Evolutionary conservation across 495 filamentous ascomycete genomes (phyloP).

Genomic region (Penicillium verhagenii): DNA sequence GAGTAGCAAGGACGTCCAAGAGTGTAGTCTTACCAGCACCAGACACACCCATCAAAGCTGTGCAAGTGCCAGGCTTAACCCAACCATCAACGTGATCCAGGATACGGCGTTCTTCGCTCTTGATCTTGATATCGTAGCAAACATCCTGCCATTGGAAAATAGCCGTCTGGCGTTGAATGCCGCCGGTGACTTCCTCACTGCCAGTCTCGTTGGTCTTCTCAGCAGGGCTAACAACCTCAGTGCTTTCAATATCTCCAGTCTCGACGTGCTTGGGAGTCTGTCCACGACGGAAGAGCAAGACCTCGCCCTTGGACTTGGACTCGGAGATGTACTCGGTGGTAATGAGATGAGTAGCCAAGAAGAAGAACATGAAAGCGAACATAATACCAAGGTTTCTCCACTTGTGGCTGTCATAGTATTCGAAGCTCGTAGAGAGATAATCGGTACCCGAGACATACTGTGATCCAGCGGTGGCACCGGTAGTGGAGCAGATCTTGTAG

Average conservation of each 20-base stretch:
- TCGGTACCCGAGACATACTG: slow-evolving; percentile 46
- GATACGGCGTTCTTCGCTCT: slow-evolving; percentile 55
- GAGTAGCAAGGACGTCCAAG: slow-evolving; percentile 43
- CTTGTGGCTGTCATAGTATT: slow-evolving; percentile 56
- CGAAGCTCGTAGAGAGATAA: slow-evolving; percentile 54
- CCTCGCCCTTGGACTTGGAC: slow-evolving; percentile 51
- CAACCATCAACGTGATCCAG: slow-evolving; percentile 64
- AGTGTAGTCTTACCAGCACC: slow-evolving; percentile 61
- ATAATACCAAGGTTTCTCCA: slow-evolving; percentile 75
- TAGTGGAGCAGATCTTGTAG: slow-evolving; percentile 50
- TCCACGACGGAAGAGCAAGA: slow-evolving; percentile 51
- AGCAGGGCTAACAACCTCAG: slow-evolving; percentile 25
- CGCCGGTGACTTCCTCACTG: slow-evolving; percentile 28
- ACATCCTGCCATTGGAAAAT: slow-evolving; percentile 77
- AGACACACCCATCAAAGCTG: slow-evolving; percentile 58
- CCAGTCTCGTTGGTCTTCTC: slow-evolving; percentile 45
- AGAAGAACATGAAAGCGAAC: slow-evolving; percentile 63
- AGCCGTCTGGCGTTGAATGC: slow-evolving; percentile 55
- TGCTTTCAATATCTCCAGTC: slow-evolving; percentile 33
- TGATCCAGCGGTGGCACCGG: slow-evolving; percentile 52
- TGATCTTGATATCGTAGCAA: slow-evolving; percentile 64
- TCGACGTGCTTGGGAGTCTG: slow-evolving; percentile 27
- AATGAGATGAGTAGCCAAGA: slow-evolving; percentile 48
- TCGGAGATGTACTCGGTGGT: slow-evolving; percentile 50
- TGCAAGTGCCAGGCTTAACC: slow-evolving; percentile 64